Evolutionary conservation across 2,329 filamentous ascomycete species (phyloP).

Genomic region (Pyricularia sp.): DNA sequence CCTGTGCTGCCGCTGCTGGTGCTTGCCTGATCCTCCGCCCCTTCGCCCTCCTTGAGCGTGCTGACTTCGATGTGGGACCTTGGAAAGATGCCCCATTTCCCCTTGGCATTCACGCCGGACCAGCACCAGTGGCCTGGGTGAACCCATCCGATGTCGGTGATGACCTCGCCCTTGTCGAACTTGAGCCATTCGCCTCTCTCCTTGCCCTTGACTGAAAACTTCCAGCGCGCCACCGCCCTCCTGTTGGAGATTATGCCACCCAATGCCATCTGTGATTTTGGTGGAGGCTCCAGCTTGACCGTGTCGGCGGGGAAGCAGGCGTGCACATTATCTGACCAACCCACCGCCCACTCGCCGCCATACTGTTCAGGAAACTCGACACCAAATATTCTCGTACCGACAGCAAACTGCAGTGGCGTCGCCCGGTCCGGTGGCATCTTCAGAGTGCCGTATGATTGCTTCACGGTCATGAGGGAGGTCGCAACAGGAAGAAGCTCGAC

Average conservation of each 20-base stretch:
- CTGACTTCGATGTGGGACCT: slow-evolving; percentile 36
- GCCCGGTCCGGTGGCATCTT: slow-evolving; percentile 13
- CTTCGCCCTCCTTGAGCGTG: slow-evolving; percentile 28
- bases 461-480: slow-evolving; percentile 35
- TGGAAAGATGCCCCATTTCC: slow-evolving; percentile 44
- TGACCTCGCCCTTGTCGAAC: slow-evolving; percentile 55
- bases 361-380: slow-evolving; percentile 42
- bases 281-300: slow-evolving; percentile 36
- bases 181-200: slow-evolving; percentile 35
- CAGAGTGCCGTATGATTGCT: slow-evolving; percentile 34
- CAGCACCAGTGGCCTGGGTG: slow-evolving; percentile 46
- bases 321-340: slow-evolving; percentile 42
- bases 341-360: slow-evolving; percentile 44
- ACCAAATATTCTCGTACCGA: slow-evolving; percentile 38
- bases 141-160: slow-evolving; percentile 51
- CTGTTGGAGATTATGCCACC: slow-evolving; percentile 13
- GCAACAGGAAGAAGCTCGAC: slow-evolving; percentile 33
- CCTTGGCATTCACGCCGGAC: slow-evolving; percentile 42
- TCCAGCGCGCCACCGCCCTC: slow-evolving; percentile 40
- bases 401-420: slow-evolving; percentile 17
- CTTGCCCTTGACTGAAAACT: slow-evolving; percentile 31
- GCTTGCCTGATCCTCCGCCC: slow-evolving; percentile 16
- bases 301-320: slow-evolving; percentile 39
- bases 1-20: slow-evolving; percentile 14
- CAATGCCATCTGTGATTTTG: slow-evolving; percentile 29